Evolutionary conservation across 169 alveolate species (phyloP), one percentile per base, ranked within the genome.

Genomic region (Plasmodium gallinaceum): DNA sequence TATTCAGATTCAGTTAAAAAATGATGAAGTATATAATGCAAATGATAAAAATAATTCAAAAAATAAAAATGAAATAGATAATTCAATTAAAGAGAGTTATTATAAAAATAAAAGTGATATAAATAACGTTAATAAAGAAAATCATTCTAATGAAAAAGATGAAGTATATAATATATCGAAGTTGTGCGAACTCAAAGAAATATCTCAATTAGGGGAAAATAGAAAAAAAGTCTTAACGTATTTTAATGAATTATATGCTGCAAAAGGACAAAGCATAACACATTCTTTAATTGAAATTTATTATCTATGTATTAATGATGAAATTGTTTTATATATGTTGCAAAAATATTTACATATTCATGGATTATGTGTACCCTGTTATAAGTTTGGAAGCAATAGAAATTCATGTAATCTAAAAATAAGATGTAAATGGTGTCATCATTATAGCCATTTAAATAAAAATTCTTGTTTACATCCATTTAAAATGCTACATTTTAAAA

Each of bases 281-380:
- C 39, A 60, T 12, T 57, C 88, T 0, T 58, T 74, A 39, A 60
- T 42, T 7, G 88, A 74, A 26, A 74, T 74, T 39, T 74, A 39
- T 74, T 10, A 42, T 26, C 3, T 74, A 57, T 20, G 39, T 32
- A 32, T 9, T 20, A 65, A 74, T 18, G 71, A 58, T 10, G 88
- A 74, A 20, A 74, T 43, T 39, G 39, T 60, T 58, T 48, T 74
- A 65, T 74, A 58, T 22, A 39, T 74, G 9, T 39, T 51, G 9
- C 88, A 74, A 32, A 74, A 74, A 37, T 57, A 18, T 57, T 9
- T 74, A 42, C 88, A 74, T 64, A 60, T 58, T 42, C 69, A 74
- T 42, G 88, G 88, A 0, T 51, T 74, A 60, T 74, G 88, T 32
- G 24, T 74, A 48, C 88, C 88, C 5, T 74, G 88, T 51, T 74